Evolutionary conservation across 1,284 basidiomycete genomes (phyloP).

Genomic region (Sporisorium sorghi): DNA sequence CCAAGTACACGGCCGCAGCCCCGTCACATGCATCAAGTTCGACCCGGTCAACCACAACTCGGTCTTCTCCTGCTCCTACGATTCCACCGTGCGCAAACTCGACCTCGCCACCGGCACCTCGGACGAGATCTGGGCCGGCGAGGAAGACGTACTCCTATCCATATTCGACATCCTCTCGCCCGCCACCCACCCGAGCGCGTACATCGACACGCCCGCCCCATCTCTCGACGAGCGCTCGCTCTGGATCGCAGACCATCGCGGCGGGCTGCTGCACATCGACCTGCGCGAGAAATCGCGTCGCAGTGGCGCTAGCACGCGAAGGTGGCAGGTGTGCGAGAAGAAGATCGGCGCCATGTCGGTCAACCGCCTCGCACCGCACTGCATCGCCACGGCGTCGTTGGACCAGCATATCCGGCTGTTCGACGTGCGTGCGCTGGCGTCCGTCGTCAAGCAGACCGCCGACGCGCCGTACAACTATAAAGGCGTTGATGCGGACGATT

Average conservation of each 20-base stretch:
- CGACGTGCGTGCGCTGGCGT: constrained; percentile 59
- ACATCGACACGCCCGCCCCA: constrained; percentile 45
- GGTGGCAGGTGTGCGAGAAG: constrained; percentile 68
- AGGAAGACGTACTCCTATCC: constrained; percentile 59
- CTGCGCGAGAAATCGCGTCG: constrained; percentile 43
- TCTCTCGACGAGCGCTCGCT: constrained; percentile 57
- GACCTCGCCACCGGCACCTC: constrained; percentile 46
- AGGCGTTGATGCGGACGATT: constrained; percentile 50
- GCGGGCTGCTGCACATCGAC: constrained; percentile 63
- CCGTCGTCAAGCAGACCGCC: constrained; percentile 35
- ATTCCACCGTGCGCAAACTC: constrained; percentile 60
- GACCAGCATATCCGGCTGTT: constrained; percentile 65
- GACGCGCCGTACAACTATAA: constrained; percentile 53
- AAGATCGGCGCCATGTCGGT: constrained; percentile 68
- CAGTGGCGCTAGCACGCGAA: constrained; percentile 27
- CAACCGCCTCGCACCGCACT: constrained; percentile 53
- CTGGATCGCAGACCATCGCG: constrained; percentile 68
- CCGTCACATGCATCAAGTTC: constrained; percentile 64
- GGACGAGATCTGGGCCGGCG: constrained; percentile 57
- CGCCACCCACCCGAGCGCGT: constrained; percentile 46
- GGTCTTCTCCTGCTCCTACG: constrained; percentile 62
- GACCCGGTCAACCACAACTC: constrained; percentile 56
- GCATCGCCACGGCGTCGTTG: constrained; percentile 63
- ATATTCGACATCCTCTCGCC: constrained; percentile 66
- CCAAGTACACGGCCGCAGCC: constrained; percentile 59